Base-by-base conservation (phyloP, 257 asterid species). In the Primulina huaijiensis region DNA sequence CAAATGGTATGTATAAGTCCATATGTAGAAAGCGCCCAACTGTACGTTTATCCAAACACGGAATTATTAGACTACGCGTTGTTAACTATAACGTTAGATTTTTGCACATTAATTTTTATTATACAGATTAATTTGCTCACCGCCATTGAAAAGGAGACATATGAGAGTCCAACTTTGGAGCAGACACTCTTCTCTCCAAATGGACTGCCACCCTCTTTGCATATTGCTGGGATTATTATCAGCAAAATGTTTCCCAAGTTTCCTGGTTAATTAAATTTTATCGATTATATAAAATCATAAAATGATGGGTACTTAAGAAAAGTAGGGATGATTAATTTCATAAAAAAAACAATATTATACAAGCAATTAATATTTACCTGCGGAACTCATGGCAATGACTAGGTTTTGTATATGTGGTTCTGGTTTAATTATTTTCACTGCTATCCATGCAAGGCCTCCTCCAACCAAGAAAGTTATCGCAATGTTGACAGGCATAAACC, bases 401-500 rank as follows among this genome's bases (percentile, higher is more conserved):
- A 92, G 89, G 65, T 88, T 85, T 72, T 84, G 88, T 21, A 92
- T 65, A 76, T 92, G 81, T 12, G 92, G 95, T 68, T 77, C 74
- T 53, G 96, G 98, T 69, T 71, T 84, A 7, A 88, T 46, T 73
- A 92, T n/a, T 84, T 92, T 92, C 46, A 80, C 82, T 1, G 87
- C 96, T 30, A 88, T 65, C 97, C 97, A 92, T 76, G 95, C 98
- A 35, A 88, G 75, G 29, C 68, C 72, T 59, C 91, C 94, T 80
- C 98, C 98, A 71, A 84, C 67, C 19, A 90, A 62, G 80, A 90
- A 92, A 1, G 98, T 92, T 30, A 88, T 6, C 38, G 90, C 98
- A 63, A 90, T 76, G 72, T 90, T 92, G 0, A 90, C 79, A 5
- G 97, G 96, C 98, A 92, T 92, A 76, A 90, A 92, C 98, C 98